A percentile compares a stretch with the other conserved stretches of the same genome.
These are phyloP conservation scores for Lecanicillium sp. DNA, from an alignment of 2,329 filamentous ascomycete genomes.

Conservation along the genomic window DNA sequence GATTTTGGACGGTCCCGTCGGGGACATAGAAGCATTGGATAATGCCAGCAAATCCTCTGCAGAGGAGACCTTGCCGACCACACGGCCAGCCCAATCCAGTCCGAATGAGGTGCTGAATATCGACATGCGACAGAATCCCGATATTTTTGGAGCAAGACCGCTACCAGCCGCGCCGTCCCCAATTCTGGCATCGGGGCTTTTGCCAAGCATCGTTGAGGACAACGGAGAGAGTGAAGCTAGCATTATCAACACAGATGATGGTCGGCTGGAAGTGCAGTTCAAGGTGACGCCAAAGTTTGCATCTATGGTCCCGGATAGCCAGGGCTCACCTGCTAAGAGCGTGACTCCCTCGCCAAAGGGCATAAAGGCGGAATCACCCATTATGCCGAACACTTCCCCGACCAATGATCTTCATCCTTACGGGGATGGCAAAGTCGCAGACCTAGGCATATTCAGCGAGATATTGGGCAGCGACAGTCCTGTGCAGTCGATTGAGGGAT, in stretches of 20 bases:
- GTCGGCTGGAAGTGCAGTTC: not conserved
- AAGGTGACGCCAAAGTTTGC: constrained; percentile 21
- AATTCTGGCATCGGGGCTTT: not conserved
- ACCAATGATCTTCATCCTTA: too few species aligned
- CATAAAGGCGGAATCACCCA: too few species aligned
- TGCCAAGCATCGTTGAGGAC: constrained; percentile 5
- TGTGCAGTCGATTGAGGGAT: constrained; percentile 1
- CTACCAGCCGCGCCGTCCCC: constrained; percentile 6
- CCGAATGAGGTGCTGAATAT: constrained; percentile 21
- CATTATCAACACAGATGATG: not conserved
- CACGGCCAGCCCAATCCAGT: too few species aligned
- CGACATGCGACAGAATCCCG: constrained; percentile 25
- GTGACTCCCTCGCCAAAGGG: not conserved
- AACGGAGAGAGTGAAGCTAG: not conserved
- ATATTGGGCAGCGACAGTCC: not conserved
- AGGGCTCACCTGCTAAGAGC: constrained; percentile 10
- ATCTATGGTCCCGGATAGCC: constrained; percentile 20
- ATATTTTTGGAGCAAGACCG: constrained; percentile 23
- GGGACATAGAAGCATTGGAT: too few species aligned
- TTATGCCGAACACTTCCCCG: too few species aligned
- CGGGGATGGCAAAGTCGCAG: not conserved
- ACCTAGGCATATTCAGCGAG: not conserved
- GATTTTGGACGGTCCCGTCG: too few species aligned
- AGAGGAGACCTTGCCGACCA: too few species aligned
- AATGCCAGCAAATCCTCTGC: too few species aligned